These are phyloP conservation scores for Solanum etuberosum DNA, from an alignment of 257 asterid genomes.

Conservation along the genomic window DNA sequence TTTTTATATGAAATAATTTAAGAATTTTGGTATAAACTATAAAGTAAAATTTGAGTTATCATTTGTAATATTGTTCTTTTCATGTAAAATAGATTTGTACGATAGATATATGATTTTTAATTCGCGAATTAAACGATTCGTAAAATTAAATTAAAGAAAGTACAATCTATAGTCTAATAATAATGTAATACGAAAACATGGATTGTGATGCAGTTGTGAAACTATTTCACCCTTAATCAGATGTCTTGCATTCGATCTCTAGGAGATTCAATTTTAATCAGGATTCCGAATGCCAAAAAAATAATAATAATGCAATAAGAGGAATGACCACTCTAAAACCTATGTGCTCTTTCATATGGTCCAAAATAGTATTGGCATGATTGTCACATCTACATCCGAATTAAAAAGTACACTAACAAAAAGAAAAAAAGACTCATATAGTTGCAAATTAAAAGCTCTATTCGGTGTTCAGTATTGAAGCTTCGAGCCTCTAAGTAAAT, in stretches of 20 bases:
- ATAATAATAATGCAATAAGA: neutral
- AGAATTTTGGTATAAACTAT: neutral
- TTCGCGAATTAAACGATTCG: neutral
- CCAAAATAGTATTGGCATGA: neutral
- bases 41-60: neutral
- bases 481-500: neutral
- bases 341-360: neutral
- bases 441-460: neutral
- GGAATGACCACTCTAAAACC: neutral
- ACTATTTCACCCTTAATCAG: rapidly evolving
- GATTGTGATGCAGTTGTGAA: no score
- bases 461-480: rapidly evolving
- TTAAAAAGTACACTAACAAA: neutral
- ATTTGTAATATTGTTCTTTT: neutral
- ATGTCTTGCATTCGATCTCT: rapidly evolving
- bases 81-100: neutral
- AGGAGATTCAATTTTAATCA: rapidly evolving
- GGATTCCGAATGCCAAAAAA: rapidly evolving
- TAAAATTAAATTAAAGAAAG: neutral
- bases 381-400: neutral
- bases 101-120: no score
- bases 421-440: neutral
- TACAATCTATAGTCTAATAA: neutral
- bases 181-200: neutral
- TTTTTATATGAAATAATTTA: neutral